Evolutionary conservation across 768 basidiomycete genomes (phyloP).

Genomic region (Xerocomellus amylosporus): DNA sequence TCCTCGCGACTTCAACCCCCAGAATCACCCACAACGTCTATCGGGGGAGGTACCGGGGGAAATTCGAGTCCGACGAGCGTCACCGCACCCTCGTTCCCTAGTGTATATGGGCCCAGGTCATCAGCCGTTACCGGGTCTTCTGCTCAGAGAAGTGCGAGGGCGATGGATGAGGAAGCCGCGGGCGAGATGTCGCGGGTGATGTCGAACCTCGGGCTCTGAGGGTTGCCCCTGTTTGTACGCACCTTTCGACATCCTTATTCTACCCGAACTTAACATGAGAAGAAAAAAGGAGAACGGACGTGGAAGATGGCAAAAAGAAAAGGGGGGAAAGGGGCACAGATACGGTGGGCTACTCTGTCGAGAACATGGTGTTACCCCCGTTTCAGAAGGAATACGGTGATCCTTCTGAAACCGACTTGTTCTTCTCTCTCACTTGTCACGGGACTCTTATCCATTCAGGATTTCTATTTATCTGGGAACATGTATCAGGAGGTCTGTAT

Average conservation of each 20-base stretch:
- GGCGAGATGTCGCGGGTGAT: conserved; percentile 78
- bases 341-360: conserved; percentile 20
- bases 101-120: conserved; percentile 71
- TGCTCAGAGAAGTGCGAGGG: conserved; percentile 39
- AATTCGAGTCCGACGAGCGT: conserved; percentile 78
- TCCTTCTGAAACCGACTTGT: conserved; percentile 19
- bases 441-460: conserved; percentile 31
- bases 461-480: conserved; percentile 35
- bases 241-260: conserved; percentile 5
- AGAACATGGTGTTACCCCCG: conserved; percentile 19
- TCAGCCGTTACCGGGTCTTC: conserved; percentile 45
- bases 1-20: conserved; percentile 60
- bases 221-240: conserved; percentile 13
- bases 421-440: conserved; percentile 23
- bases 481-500: conserved; percentile 29
- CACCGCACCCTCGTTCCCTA: conserved; percentile 79
- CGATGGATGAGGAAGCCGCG: conserved; percentile 52
- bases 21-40: conserved; percentile 79
- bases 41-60: conserved; percentile 65
- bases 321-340: not conserved
- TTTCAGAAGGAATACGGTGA: conserved; percentile 19
- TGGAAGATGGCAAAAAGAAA: conserved; percentile 6
- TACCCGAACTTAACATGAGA: conserved; percentile 8
- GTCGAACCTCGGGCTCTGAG: conserved; percentile 66
- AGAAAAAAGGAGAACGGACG: conserved; percentile 1